A percentile compares a stretch with the other conserved stretches of the same genome.
Evolutionary conservation across 441 rosid species (phyloP).

Genomic region (Arabidopsis hybrid): DNA sequence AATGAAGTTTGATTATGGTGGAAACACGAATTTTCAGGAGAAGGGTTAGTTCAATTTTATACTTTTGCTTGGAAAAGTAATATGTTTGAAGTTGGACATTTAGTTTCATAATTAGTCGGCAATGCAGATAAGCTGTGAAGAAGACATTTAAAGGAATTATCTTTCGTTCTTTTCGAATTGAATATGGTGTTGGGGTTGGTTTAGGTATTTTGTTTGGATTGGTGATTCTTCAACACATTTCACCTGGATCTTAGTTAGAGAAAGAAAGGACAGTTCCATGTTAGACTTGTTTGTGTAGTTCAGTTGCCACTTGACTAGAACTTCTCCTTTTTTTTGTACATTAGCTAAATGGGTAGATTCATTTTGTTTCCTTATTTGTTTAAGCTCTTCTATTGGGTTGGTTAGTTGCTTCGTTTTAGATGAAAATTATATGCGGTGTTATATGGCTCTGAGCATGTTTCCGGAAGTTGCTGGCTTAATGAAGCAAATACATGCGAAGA

Average conservation of each 20-base stretch:
- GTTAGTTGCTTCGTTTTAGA: conserved; percentile 15
- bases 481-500: not conserved
- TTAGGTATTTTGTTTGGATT: conserved; percentile 19
- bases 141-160: conserved; percentile 22
- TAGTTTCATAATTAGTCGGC: conserved; percentile 39
- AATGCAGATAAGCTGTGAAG: conserved; percentile 34
- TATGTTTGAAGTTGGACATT: conserved; percentile 26
- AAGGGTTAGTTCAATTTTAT: conserved; percentile 30
- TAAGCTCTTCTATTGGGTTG: conserved; percentile 20
- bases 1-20: conserved; percentile 50
- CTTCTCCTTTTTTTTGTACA: conserved; percentile 1
- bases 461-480: not conserved
- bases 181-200: not conserved
- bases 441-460: conserved; percentile 24
- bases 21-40: conserved; percentile 40
- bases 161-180: conserved; percentile 19
- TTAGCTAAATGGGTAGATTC: conserved; percentile 15
- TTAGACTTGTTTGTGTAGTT: conserved; percentile 4
- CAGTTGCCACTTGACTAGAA: conserved; percentile 10
- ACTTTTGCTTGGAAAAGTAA: conserved; percentile 33
- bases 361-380: conserved; percentile 1
- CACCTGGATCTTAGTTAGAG: conserved; percentile 23
- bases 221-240: conserved; percentile 24
- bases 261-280: conserved; percentile 6
- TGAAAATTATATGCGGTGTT: not conserved